Conservation (phyloP, 139 green algal genomes). For the Chlorella sp. region DNA sequence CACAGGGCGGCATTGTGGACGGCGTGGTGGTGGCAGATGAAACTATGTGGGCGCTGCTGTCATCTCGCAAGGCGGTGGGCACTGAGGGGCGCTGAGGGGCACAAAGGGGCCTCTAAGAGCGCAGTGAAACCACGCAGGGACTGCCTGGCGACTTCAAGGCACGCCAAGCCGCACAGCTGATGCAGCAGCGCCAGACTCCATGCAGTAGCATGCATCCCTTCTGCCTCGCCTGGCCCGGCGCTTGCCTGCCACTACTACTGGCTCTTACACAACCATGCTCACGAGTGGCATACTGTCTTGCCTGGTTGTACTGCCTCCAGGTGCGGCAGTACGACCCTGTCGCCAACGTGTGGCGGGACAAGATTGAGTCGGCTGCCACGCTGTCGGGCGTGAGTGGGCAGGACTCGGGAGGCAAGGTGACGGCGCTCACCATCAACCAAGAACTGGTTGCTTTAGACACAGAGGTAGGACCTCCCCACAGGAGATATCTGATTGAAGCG, state of each 20-base stretch:
- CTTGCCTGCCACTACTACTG: no score
- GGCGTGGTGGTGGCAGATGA: conserved; percentile 11
- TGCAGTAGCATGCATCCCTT: no score
- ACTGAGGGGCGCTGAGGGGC: no score
- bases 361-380: background rate
- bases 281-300: no score
- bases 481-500: no score
- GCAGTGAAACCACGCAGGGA: no score
- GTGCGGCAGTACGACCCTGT: conserved; percentile 4
- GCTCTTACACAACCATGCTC: no score
- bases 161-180: no score
- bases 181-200: no score
- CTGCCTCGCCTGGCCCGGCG: no score
- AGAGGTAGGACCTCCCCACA: background rate
- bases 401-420: background rate
- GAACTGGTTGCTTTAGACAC: background rate
- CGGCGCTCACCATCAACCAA: background rate
- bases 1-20: conserved; percentile 3
- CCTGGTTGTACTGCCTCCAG: background rate
- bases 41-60: conserved; percentile 15
- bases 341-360: conserved; percentile 2
- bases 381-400: conserved; percentile 4
- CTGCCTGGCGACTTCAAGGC: no score
- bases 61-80: background rate
- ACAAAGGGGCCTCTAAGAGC: no score